Evolutionary conservation across 2,329 filamentous ascomycete genomes (phyloP).

Genomic region (Xylariaceae sp.): DNA sequence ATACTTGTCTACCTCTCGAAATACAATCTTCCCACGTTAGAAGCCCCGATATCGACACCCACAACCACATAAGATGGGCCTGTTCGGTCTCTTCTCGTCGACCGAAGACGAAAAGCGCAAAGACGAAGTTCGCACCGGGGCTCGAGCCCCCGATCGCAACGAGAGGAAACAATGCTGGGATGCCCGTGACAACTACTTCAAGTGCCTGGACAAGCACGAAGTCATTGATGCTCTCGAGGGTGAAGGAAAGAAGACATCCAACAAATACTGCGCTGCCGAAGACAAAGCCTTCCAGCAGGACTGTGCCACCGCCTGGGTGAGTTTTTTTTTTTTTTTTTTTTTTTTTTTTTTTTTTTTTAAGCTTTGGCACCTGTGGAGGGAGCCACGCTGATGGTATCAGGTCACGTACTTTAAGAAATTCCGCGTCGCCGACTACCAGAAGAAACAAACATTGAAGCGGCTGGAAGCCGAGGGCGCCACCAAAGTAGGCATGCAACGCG

Average conservation of each 20-base stretch:
- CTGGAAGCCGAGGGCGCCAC: conserved; percentile 70
- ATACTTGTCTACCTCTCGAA: no score
- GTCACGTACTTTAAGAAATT: conserved; percentile 98
- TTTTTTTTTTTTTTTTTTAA: conserved; percentile 1
- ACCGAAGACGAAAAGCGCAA: conserved; percentile 44
- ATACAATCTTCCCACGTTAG: no score
- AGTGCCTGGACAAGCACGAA: conserved; percentile 74
- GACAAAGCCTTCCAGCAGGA: conserved; percentile 71
- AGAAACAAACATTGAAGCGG: conserved; percentile 71
- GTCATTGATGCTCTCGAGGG: conserved; percentile 69
- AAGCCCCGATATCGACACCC: background rate
- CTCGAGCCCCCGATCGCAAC: conserved; percentile 75
- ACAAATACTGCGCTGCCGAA: conserved; percentile 56
- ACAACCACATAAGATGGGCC: conserved; percentile 39
- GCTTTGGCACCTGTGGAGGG: background rate
- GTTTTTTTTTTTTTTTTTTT: conserved; percentile 31
- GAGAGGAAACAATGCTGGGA: conserved; percentile 87
- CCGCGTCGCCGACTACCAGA: conserved; percentile 86
- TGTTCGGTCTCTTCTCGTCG: conserved; percentile 43
- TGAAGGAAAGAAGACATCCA: conserved; percentile 51
- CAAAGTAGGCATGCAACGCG: conserved; percentile 39
- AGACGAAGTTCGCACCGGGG: conserved; percentile 52
- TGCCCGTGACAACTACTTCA: conserved; percentile 81
- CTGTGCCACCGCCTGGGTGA: conserved; percentile 87
- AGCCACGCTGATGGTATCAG: conserved; percentile 40